Evolutionary conservation across 1,284 basidiomycete genomes (phyloP).

Genomic region (Violaceomyces palustris): DNA sequence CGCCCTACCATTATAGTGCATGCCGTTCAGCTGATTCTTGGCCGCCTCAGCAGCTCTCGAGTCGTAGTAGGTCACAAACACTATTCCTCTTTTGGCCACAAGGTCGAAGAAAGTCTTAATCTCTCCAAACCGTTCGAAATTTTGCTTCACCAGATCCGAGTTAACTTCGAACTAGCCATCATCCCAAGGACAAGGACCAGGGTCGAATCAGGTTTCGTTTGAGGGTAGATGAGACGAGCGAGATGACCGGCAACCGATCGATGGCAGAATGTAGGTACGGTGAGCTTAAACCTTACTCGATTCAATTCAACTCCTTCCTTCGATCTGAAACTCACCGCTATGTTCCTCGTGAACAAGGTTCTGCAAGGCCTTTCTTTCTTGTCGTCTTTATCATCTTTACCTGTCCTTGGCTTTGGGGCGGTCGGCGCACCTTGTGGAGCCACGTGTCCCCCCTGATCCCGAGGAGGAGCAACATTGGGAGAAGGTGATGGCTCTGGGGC

Average conservation of each 20-base stretch:
- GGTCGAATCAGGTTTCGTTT: background rate
- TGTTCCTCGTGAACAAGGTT: too few species aligned
- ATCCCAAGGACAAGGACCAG: slow-evolving; percentile 23
- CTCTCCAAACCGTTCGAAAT: slow-evolving; percentile 86
- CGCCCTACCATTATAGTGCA: slow-evolving; percentile 55
- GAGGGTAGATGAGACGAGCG: background rate
- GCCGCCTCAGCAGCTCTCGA: slow-evolving; percentile 84
- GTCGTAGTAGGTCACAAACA: slow-evolving; percentile 93
- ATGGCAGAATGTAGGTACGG: slow-evolving; percentile 1
- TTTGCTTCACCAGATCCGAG: slow-evolving; percentile 58
- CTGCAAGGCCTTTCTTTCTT: too few species aligned
- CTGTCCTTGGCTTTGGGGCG: too few species aligned
- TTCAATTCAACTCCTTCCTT: too few species aligned
- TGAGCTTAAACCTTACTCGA: slow-evolving; percentile 7
- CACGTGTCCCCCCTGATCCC: too few species aligned
- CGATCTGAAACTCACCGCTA: too few species aligned
- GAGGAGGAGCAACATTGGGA: too few species aligned
- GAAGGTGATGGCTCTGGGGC: too few species aligned
- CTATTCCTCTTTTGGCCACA: slow-evolving; percentile 86
- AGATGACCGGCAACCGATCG: too few species aligned
- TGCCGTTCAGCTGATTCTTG: slow-evolving; percentile 64
- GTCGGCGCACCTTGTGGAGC: too few species aligned
- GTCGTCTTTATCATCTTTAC: too few species aligned
- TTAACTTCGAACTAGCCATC: slow-evolving; percentile 18
- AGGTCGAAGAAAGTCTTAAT: slow-evolving; percentile 96